Conservation (phyloP, 2,329 filamentous ascomycete species). For the Alternaria ventricosa region DNA sequence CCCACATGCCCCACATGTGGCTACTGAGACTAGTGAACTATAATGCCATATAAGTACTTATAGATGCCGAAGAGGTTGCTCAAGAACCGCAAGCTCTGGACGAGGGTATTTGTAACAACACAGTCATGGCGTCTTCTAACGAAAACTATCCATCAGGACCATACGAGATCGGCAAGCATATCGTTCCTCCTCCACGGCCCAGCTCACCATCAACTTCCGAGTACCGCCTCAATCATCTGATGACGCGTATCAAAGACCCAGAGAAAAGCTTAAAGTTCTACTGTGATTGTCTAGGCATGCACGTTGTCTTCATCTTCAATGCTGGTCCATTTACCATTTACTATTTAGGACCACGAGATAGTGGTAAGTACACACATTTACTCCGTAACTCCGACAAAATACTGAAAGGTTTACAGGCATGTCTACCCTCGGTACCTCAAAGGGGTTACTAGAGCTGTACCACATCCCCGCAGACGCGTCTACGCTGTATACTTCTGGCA, state of each 20-base stretch:
- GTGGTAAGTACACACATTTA: conserved; percentile 8
- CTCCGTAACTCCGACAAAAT: neutral
- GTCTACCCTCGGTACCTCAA: conserved; percentile 24
- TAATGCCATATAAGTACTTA: neutral
- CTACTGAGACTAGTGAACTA: neutral
- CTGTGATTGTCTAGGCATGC: conserved; percentile 43
- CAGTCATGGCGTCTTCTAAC: conserved; percentile 16
- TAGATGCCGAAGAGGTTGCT: neutral
- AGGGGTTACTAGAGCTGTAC: conserved; percentile 42
- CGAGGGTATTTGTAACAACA: neutral
- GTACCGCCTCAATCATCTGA: conserved; percentile 43
- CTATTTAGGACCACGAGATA: conserved; percentile 40
- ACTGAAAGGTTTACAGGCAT: conserved; percentile 17
- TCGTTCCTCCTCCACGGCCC: conserved; percentile 34
- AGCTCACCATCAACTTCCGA: conserved; percentile 32
- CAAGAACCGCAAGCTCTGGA: neutral
- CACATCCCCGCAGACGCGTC: conserved; percentile 36
- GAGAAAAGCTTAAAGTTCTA: conserved; percentile 39
- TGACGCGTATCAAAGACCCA: conserved; percentile 43
- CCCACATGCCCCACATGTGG: conserved; percentile 19
- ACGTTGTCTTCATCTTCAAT: conserved; percentile 45
- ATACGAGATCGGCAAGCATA: conserved; percentile 29
- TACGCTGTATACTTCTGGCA: conserved; percentile 32
- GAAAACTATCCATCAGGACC: conserved; percentile 29
- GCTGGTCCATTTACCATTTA: conserved; percentile 45